Evolutionary conservation across 1,284 basidiomycete species (phyloP).

Genomic region (Neotropicomus parvogracilis): DNA sequence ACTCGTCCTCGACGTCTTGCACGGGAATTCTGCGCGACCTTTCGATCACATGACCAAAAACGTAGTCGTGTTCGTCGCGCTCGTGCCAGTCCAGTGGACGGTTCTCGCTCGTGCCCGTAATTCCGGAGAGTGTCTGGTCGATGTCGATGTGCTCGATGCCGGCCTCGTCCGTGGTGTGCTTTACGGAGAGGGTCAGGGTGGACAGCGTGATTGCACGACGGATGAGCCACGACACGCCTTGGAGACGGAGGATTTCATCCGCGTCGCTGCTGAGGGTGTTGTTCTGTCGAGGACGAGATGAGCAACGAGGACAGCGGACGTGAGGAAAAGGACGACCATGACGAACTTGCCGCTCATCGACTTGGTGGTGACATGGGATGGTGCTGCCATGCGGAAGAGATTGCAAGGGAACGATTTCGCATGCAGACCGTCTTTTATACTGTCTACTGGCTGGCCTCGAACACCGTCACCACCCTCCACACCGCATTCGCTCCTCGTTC

Average conservation of each 20-base stretch:
- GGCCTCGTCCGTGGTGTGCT: slow-evolving; percentile 42
- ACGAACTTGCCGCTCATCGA: slow-evolving; percentile 42
- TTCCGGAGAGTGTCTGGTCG: slow-evolving; percentile 42
- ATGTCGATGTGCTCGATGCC: slow-evolving; percentile 46
- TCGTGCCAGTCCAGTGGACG: slow-evolving; percentile 41
- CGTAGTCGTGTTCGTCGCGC: slow-evolving; percentile 36
- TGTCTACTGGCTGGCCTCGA: slow-evolving; percentile 35
- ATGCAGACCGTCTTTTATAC: not conserved
- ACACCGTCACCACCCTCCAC: slow-evolving; percentile 74
- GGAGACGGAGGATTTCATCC: slow-evolving; percentile 48
- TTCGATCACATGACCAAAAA: slow-evolving; percentile 44
- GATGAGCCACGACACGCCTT: slow-evolving; percentile 48
- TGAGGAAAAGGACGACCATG: slow-evolving; percentile 33
- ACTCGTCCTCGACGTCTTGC: slow-evolving; percentile 48
- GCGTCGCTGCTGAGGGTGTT: slow-evolving; percentile 40
- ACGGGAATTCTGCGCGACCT: slow-evolving; percentile 48
- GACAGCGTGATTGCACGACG: slow-evolving; percentile 42
- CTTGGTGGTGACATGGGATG: slow-evolving; percentile 42
- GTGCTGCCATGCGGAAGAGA: slow-evolving; percentile 44
- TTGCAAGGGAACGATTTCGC: not conserved
- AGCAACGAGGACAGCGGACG: not conserved
- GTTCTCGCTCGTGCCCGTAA: slow-evolving; percentile 40
- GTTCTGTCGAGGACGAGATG: slow-evolving; percentile 22
- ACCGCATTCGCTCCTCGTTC: slow-evolving; percentile 75
- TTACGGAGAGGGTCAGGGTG: slow-evolving; percentile 40